These are phyloP conservation scores for Crucibulum laeve DNA, from an alignment of 768 basidiomycete species.

Conservation along the genomic window DNA sequence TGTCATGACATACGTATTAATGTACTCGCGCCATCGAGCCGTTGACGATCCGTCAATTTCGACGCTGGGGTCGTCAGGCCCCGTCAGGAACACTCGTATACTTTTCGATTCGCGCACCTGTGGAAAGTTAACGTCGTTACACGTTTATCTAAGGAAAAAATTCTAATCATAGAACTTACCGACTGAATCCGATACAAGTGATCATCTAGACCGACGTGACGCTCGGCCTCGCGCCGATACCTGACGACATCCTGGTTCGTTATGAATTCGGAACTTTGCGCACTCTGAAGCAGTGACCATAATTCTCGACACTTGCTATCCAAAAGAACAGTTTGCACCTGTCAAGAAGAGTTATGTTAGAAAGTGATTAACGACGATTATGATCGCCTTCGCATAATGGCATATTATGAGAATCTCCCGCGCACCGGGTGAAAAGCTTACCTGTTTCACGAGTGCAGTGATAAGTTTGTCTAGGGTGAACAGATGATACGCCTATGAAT, in stretches of 20 bases:
- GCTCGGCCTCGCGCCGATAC: conserved; percentile 79
- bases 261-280: conserved; percentile 47
- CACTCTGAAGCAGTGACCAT: conserved; percentile 67
- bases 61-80: conserved; percentile 61
- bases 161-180: conserved; percentile 43
- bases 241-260: conserved; percentile 66
- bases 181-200: conserved; percentile 77
- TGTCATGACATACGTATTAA: conserved; percentile 67
- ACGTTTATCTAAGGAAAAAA: conserved; percentile 6
- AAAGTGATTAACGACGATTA: neutral
- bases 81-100: conserved; percentile 59
- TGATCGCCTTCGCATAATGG: neutral
- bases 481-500: conserved; percentile 76
- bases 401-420: neutral
- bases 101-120: conserved; percentile 53
- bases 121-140: conserved; percentile 5
- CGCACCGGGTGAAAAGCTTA: conserved; percentile 24
- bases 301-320: conserved; percentile 88
- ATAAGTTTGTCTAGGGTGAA: conserved; percentile 96
- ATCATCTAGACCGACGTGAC: conserved; percentile 69
- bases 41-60: conserved; percentile 43
- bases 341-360: conserved; percentile 9
- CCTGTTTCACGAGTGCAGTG: conserved; percentile 88
- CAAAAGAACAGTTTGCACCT: conserved; percentile 84
- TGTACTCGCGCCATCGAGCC: conserved; percentile 70